Conservation (phyloP, 805 yeast genomes). For the Saccharomycopsis schoenii region DNA sequence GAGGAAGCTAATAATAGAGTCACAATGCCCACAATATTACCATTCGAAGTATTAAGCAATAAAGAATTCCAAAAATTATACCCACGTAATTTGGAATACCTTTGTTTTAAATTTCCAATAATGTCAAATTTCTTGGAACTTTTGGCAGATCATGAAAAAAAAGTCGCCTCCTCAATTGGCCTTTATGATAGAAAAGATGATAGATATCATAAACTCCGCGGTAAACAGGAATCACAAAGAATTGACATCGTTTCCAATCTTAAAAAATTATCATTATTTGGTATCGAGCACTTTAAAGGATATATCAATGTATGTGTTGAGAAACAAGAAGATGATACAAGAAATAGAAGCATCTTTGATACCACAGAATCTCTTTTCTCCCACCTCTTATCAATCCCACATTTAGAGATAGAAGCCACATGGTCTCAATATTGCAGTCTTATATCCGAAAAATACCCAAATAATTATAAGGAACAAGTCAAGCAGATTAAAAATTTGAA, state of each 20-base stretch:
- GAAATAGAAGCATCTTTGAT: neutral
- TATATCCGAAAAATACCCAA: conserved; percentile 24
- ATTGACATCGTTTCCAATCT: neutral
- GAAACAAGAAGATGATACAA: neutral
- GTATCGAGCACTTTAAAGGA: neutral
- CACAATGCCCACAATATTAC: neutral
- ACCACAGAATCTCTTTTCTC: neutral
- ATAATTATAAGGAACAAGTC: conserved; percentile 26
- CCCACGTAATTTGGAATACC: neutral
- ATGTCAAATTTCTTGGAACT: neutral
- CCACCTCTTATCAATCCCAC: conserved; percentile 32
- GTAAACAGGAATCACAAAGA: neutral
- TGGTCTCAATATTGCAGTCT: conserved; percentile 32
- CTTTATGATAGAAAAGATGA: too few species aligned
- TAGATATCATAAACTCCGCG: too few species aligned
- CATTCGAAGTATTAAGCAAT: neutral
- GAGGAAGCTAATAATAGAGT: neutral
- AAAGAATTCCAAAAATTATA: neutral
- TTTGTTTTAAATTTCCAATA: neutral
- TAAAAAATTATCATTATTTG: neutral
- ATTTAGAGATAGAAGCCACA: conserved; percentile 31
- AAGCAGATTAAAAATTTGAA: conserved; percentile 24
- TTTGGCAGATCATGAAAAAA: neutral
- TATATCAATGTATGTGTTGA: neutral
- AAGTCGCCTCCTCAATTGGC: neutral